Percentiles rank a stretch among this genome's conserved stretches.
phyloP scores from a whole-genome alignment of 1,284 basidiomycete genomes.

The Meripilus lineatus region DNA sequence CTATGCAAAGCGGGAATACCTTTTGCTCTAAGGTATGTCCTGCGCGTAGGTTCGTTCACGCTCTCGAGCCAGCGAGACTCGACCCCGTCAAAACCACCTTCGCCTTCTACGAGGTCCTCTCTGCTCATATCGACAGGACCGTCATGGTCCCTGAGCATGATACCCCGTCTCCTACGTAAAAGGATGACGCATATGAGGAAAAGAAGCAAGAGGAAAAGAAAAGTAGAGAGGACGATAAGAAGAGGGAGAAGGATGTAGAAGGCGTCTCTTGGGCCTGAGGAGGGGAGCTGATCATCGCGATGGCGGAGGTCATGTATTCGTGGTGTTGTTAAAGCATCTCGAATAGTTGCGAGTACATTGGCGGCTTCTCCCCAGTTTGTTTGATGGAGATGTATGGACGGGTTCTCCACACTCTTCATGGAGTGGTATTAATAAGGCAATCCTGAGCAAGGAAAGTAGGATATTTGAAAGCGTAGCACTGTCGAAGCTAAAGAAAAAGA shows the following conservation, averaged over 20 bases:
- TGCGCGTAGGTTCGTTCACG: slow-evolving; percentile 61
- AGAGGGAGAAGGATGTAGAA: slow-evolving; percentile 85
- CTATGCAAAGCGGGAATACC: slow-evolving; percentile 45
- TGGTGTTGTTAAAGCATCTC: slow-evolving; percentile 22
- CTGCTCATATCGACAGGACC: slow-evolving; percentile 92
- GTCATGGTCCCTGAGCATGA: slow-evolving; percentile 80
- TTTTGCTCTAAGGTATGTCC: slow-evolving; percentile 84
- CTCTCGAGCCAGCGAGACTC: slow-evolving; percentile 93
- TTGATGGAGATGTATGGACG: background rate
- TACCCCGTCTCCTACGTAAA: slow-evolving; percentile 75
- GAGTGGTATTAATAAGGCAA: too few relatives aligned
- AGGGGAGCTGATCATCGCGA: slow-evolving; percentile 23
- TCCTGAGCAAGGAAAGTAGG: too few relatives aligned
- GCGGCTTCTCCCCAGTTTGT: slow-evolving; percentile 16
- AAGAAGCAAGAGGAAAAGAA: slow-evolving; percentile 87
- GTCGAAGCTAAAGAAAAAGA: background rate
- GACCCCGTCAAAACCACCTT: slow-evolving; percentile 88
- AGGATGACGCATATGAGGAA: slow-evolving; percentile 87
- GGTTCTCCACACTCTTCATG: background rate
- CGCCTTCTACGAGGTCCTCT: slow-evolving; percentile 84
- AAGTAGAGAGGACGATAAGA: slow-evolving; percentile 87
- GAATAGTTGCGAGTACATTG: slow-evolving; percentile 19
- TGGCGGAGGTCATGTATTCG: slow-evolving; percentile 13
- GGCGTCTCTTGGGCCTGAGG: slow-evolving; percentile 34
- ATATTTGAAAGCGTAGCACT: too few relatives aligned